Conservation (phyloP, 768 basidiomycete genomes). For the Boletus sp. region DNA sequence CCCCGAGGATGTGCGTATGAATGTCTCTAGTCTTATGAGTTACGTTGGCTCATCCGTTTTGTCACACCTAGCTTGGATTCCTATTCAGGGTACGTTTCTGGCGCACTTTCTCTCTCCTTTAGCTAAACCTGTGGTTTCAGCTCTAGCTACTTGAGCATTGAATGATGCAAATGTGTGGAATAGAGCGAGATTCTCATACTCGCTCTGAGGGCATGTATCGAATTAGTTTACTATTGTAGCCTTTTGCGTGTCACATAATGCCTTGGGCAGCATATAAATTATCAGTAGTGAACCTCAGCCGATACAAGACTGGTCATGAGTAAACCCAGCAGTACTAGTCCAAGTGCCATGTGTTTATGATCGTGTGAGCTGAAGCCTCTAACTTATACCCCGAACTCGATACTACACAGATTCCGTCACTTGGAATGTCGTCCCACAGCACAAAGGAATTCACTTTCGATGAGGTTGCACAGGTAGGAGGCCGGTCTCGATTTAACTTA, state of each 20-base stretch:
- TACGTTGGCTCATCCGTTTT: slow-evolving; percentile 3
- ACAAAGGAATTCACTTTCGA: slow-evolving; percentile 44
- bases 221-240: not conserved
- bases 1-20: slow-evolving; percentile 63
- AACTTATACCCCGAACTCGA: too few species aligned
- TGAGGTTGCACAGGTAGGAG: slow-evolving; percentile 64
- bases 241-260: not conserved
- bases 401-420: not conserved
- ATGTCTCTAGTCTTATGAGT: not conserved
- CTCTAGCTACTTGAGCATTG: slow-evolving; percentile 11
- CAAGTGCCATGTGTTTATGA: too few species aligned
- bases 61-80: slow-evolving; percentile 37
- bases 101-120: not conserved
- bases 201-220: not conserved
- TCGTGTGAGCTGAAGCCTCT: too few species aligned
- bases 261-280: too few species aligned
- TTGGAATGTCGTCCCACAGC: slow-evolving; percentile 20
- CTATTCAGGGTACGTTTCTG: slow-evolving; percentile 42
- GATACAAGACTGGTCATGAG: too few species aligned
- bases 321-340: too few species aligned
- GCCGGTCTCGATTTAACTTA: slow-evolving; percentile 6
- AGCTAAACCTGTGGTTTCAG: slow-evolving; percentile 5
- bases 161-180: not conserved
- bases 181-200: not conserved
- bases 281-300: too few species aligned